Base-by-base conservation (phyloP, 768 basidiomycete genomes). In the Pulveroboletus sp. region DNA sequence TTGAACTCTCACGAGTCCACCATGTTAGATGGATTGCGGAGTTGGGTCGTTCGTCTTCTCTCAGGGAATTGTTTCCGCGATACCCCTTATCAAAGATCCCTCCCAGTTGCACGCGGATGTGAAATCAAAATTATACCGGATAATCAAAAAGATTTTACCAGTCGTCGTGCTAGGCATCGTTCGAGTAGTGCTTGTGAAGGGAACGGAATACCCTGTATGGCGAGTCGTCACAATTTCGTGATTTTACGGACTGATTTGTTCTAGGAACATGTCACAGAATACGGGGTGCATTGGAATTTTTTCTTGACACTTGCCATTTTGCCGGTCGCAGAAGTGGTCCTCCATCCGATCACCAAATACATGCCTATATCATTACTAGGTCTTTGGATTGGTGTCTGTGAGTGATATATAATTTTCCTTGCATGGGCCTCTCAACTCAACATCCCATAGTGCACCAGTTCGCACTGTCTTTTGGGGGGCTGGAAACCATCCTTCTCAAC, bases 31-130 rank as follows among this genome's bases (percentile, higher is more conserved):
- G 96, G 96, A 99, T 62, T 69, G 93, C 11, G 96, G 96, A 10
- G 95, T 97, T 2, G 96, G 96, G 11, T 93, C 94, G 1, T 98
- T 99, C 56, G 91, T 98, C 11, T 98, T 96, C 66, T 93, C 95
- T 0, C 89, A 94, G 63, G 96, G 96, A 18, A 67, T 99, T 38
- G 83, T 93, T 6, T 93, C 93, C n/a, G 86, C 91, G 0, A 82
- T 86, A 39, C 86, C 91, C 1, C 65, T 93, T 26, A 70, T 94
- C 28, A 86, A 81, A 57, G 73, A 85, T 45, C 80, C 82, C 1
- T 56, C 61, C 1, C 72, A 83, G 57, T 67, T 89, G 39, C 73
- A 67, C 15, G 65, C 72, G 0, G 75, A 83, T 0, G 49, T 81
- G 13, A 47, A 69, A 11, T 71, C 73, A 5, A 89, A 89, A 57